Evolutionary conservation across 106 monocot genomes (phyloP).

Genomic region (Amphibolis antarctica): DNA sequence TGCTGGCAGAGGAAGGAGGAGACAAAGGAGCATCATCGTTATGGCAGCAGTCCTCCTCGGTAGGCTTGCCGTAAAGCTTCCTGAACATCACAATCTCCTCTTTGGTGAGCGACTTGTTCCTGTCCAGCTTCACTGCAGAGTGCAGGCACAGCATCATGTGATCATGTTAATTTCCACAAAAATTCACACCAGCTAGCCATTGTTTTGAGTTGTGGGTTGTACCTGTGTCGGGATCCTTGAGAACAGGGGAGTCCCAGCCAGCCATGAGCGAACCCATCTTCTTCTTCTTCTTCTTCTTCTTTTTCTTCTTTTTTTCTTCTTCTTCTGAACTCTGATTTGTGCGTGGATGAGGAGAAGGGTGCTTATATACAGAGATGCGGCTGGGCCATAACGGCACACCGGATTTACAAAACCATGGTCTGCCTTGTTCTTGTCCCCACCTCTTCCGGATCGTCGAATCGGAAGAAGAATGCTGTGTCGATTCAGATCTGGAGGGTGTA

Average conservation of each 20-base stretch:
- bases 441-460: too few species aligned
- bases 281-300: conserved; percentile 6
- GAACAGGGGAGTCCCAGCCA: conserved; percentile 31
- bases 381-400: too few species aligned
- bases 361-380: neutral
- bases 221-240: conserved; percentile 33
- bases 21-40: neutral
- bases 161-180: neutral
- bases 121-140: conserved; percentile 20
- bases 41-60: neutral
- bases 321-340: neutral
- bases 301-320: neutral
- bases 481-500: too few species aligned
- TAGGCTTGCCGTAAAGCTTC: conserved; percentile 16
- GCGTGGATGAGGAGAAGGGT: neutral
- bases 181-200: neutral
- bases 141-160: neutral
- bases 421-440: too few species aligned
- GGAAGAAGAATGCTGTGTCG: too few species aligned
- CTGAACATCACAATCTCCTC: conserved; percentile 44
- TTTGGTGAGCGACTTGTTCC: conserved; percentile 54
- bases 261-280: conserved; percentile 60
- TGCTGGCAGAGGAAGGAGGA: neutral
- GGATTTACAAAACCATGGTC: too few species aligned
- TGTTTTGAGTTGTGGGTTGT: neutral